Conservation (phyloP, 176 grass and related monocot genomes). For the Raddia distichophylla region DNA sequence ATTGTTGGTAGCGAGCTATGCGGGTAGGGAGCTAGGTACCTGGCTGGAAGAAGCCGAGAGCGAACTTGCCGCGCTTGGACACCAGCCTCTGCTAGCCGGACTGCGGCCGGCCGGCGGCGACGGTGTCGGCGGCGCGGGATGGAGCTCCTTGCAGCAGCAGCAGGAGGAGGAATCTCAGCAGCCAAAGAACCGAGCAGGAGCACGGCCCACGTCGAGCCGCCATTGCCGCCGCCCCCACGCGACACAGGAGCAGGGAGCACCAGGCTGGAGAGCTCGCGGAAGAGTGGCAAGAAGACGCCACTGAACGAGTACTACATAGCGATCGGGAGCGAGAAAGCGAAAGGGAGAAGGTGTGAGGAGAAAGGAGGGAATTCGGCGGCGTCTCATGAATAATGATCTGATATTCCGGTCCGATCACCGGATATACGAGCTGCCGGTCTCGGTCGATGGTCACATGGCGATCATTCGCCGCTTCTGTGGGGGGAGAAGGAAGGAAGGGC, state of each 20-base stretch:
- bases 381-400: background rate
- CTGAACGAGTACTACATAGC: background rate
- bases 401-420: background rate
- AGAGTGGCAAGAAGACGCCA: background rate
- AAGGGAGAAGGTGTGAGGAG: background rate
- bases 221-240: slow-evolving; percentile 19
- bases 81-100: slow-evolving; percentile 38
- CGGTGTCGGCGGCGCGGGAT: slow-evolving; percentile 26
- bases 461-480: background rate
- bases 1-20: no score
- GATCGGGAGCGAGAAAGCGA: background rate
- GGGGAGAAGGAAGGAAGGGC: background rate
- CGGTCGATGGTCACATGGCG: background rate
- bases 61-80: slow-evolving; percentile 55
- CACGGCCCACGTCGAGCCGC: background rate
- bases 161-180: background rate
- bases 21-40: background rate
- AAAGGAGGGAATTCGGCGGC: background rate
- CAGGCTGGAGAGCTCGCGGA: no score
- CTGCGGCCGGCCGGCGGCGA: slow-evolving; percentile 26
- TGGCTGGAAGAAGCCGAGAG: slow-evolving; percentile 55
- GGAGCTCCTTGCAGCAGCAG: background rate
- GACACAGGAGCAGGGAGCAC: background rate
- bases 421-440: background rate
- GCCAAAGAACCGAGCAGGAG: background rate